Conservation (phyloP, 495 filamentous ascomycete species). For the Lepidopterella palustris region DNA sequence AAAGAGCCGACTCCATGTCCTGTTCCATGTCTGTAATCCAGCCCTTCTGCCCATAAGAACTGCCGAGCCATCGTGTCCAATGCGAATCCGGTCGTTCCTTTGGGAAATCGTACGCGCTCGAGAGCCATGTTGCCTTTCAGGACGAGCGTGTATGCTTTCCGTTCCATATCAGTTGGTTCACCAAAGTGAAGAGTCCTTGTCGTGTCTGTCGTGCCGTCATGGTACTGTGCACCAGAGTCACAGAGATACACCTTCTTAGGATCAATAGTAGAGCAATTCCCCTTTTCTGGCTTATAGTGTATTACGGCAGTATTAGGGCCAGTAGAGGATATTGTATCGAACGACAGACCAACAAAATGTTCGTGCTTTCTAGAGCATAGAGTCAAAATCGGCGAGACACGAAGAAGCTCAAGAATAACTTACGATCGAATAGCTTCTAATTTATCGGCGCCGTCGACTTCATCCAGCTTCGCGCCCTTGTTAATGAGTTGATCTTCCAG, state of each 20-base stretch:
- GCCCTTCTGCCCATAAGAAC: conserved; percentile 82
- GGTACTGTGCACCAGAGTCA: conserved; percentile 92
- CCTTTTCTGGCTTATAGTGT: conserved; percentile 89
- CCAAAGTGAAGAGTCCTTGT: conserved; percentile 93
- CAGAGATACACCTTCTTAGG: conserved; percentile 87
- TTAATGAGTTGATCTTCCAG: conserved; percentile 77
- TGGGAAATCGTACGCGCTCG: conserved; percentile 83
- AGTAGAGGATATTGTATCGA: conserved; percentile 92
- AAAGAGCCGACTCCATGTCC: conserved; percentile 95
- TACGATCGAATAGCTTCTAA: conserved; percentile 69
- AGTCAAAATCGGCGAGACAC: background rate
- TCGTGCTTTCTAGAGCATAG: conserved; percentile 51
- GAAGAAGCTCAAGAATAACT: conserved; percentile 2
- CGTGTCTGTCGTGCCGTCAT: conserved; percentile 94
- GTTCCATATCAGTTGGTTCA: conserved; percentile 75
- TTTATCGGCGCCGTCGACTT: conserved; percentile 86
- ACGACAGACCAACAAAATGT: conserved; percentile 85
- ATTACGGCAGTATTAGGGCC: conserved; percentile 95
- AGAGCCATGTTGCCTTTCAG: conserved; percentile 94
- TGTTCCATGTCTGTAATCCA: conserved; percentile 95
- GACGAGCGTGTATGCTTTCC: conserved; percentile 88
- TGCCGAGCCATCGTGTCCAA: conserved; percentile 86
- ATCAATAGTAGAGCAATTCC: conserved; percentile 77
- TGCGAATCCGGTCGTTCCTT: conserved; percentile 89
- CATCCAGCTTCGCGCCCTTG: conserved; percentile 70